These are phyloP conservation scores for Aureobasidium lini DNA, from an alignment of 2,329 filamentous ascomycete species.

Conservation along the genomic window DNA sequence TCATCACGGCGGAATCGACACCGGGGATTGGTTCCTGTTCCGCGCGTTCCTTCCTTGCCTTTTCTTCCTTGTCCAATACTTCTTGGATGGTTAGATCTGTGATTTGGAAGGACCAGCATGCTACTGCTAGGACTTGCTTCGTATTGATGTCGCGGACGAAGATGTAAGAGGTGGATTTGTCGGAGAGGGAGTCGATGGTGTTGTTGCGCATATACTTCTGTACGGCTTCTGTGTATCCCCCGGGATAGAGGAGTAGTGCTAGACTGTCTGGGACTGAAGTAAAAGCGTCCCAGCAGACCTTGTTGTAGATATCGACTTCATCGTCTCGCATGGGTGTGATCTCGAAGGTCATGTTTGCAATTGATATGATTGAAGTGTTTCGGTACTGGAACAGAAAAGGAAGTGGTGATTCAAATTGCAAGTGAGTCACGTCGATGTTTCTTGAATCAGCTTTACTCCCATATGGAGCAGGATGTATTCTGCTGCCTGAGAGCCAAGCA, in stretches of 20 bases:
- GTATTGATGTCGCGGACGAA: constrained; percentile 14
- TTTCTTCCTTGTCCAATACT: constrained; percentile 9
- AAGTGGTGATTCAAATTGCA: too few species aligned
- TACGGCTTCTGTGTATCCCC: constrained; percentile 10
- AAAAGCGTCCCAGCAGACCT: constrained; percentile 14
- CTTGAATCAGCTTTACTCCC: too few species aligned
- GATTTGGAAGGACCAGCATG: constrained; percentile 15
- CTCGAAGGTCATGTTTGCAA: not conserved
- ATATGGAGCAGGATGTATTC: not conserved
- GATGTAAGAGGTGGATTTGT: constrained; percentile 6
- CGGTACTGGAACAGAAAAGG: too few species aligned
- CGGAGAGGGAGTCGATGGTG: not conserved
- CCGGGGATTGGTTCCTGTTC: constrained; percentile 11
- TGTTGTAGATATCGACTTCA: constrained; percentile 15
- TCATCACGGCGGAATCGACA: constrained; percentile 13
- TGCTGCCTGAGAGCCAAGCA: not conserved
- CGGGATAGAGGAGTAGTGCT: constrained; percentile 15
- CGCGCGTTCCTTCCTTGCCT: constrained; percentile 11
- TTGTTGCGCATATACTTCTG: not conserved
- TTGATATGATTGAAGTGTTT: not conserved
- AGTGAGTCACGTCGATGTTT: too few species aligned
- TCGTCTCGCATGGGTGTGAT: constrained; percentile 9
- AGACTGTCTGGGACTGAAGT: constrained; percentile 12
- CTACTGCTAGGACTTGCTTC: constrained; percentile 13
- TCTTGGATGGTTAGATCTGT: not conserved